A percentile compares a stretch with the other conserved stretches of the same genome.
phyloP scores from a whole-genome alignment of 108 stramenopile species.

The Licmophora abbreviata region DNA sequence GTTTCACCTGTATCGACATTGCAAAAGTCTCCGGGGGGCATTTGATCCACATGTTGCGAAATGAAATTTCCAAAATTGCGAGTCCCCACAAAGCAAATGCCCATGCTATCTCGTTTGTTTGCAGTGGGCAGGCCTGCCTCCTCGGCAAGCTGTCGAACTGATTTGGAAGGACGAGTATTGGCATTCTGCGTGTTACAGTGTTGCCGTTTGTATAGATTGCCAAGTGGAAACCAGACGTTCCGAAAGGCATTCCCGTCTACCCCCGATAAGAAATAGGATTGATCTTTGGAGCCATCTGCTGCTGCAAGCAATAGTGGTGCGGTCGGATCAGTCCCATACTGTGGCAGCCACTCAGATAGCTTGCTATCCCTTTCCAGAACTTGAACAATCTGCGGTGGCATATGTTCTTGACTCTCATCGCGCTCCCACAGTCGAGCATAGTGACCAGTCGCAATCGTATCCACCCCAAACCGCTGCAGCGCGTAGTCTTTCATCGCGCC shows the following conservation, averaged over 20 bases:
- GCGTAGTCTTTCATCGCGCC: constrained; percentile 75
- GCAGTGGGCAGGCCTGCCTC: constrained; percentile 72
- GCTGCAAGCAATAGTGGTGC: constrained; percentile 63
- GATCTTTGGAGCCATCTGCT: constrained; percentile 82
- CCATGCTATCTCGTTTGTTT: constrained; percentile 82
- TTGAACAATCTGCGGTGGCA: neutral
- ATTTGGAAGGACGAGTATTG: constrained; percentile 4
- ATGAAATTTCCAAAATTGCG: constrained; percentile 82
- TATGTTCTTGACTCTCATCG: constrained; percentile 7
- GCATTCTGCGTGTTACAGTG: neutral
- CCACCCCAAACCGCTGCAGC: constrained; percentile 24
- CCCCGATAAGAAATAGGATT: constrained; percentile 89
- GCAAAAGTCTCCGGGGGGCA: constrained; percentile 42
- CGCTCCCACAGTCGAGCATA: constrained; percentile 78
- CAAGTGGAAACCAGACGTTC: constrained; percentile 84
- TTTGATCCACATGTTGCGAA: constrained; percentile 60
- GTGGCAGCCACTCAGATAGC: neutral
- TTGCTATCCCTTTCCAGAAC: constrained; percentile 5
- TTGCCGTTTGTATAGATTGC: constrained; percentile 54
- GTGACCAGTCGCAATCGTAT: constrained; percentile 87
- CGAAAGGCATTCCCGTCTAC: constrained; percentile 54
- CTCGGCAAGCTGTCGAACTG: constrained; percentile 76
- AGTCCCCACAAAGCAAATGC: constrained; percentile 96
- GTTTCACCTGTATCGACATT: constrained; percentile 64
- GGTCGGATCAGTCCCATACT: neutral